A percentile compares a stretch with the other conserved stretches of the same genome.
Evolutionary conservation across 768 basidiomycete species (phyloP).

Genomic region (Lactifluus piperatus): DNA sequence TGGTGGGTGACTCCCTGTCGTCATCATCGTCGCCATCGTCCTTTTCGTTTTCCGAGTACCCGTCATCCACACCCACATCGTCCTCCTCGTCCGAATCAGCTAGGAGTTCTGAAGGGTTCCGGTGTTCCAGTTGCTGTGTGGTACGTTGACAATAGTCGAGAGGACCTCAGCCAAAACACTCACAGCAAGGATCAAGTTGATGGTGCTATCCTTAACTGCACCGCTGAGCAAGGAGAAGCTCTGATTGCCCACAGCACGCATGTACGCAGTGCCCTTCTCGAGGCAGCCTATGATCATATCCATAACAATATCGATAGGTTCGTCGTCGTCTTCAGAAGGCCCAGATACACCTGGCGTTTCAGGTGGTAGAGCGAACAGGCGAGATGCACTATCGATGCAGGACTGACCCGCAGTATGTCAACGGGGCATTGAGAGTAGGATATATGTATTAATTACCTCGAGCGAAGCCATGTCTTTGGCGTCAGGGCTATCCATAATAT

Average conservation of each 20-base stretch:
- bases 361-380: conserved; percentile 38
- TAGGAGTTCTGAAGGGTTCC: conserved; percentile 47
- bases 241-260: conserved; percentile 72
- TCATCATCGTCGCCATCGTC: conserved; percentile 33
- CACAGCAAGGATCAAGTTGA: conserved; percentile 77
- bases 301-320: conserved; percentile 76
- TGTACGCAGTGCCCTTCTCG: conserved; percentile 73
- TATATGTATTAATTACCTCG: conserved; percentile 42
- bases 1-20: conserved; percentile 23
- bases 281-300: conserved; percentile 88
- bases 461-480: conserved; percentile 43
- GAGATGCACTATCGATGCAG: conserved; percentile 48
- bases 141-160: neutral
- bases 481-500: conserved; percentile 57
- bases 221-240: conserved; percentile 68
- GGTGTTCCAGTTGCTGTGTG: conserved; percentile 73
- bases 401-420: conserved; percentile 32
- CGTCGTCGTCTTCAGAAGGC: conserved; percentile 27
- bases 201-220: conserved; percentile 54
- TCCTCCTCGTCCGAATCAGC: conserved; percentile 30
- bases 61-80: conserved; percentile 25
- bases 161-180: conserved; percentile 26
- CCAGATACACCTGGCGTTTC: conserved; percentile 28
- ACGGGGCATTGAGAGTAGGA: neutral
- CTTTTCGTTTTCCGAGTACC: conserved; percentile 27